Conservation (phyloP, 345 rosid genomes). For the Pugionium cornutum region DNA sequence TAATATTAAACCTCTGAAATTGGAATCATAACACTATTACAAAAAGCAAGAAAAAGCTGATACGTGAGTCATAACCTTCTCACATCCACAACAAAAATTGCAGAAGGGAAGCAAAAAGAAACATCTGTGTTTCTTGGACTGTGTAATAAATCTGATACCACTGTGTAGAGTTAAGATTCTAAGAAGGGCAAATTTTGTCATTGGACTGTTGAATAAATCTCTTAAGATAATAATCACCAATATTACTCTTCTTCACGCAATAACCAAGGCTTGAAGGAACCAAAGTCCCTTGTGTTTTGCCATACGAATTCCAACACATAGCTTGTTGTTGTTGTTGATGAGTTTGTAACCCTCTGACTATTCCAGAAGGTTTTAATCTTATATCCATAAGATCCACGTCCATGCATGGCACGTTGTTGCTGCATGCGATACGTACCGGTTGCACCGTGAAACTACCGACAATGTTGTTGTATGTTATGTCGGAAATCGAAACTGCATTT, state of each 20-base stretch:
- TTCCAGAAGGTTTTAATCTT: constrained; percentile 54
- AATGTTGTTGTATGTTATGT: constrained; percentile 57
- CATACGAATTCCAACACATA: constrained; percentile 84
- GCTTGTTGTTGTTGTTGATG: constrained; percentile 45
- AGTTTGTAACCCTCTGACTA: constrained; percentile 41
- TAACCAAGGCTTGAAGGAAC: constrained; percentile 81
- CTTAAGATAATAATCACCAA: constrained; percentile 44
- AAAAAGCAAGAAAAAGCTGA: constrained; percentile 18
- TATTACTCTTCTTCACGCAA: constrained; percentile 55
- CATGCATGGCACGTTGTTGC: constrained; percentile 65
- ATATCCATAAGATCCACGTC: constrained; percentile 67
- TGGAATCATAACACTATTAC: constrained; percentile 20
- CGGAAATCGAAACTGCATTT: constrained; percentile 67
- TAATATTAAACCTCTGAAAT: constrained; percentile 13
- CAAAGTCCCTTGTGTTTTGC: constrained; percentile 67
- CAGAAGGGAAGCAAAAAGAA: constrained; percentile 49
- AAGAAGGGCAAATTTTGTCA: constrained; percentile 50
- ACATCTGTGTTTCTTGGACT: not conserved
- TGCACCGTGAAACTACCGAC: constrained; percentile 65
- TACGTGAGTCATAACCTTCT: constrained; percentile 53
- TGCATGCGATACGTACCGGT: constrained; percentile 77
- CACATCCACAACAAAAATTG: constrained; percentile 40
- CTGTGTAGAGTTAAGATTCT: not conserved
- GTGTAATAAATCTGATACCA: not conserved
- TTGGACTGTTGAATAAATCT: constrained; percentile 46